These are phyloP conservation scores for Mitragyna speciosa DNA, from an alignment of 257 asterid species.

Conservation along the genomic window DNA sequence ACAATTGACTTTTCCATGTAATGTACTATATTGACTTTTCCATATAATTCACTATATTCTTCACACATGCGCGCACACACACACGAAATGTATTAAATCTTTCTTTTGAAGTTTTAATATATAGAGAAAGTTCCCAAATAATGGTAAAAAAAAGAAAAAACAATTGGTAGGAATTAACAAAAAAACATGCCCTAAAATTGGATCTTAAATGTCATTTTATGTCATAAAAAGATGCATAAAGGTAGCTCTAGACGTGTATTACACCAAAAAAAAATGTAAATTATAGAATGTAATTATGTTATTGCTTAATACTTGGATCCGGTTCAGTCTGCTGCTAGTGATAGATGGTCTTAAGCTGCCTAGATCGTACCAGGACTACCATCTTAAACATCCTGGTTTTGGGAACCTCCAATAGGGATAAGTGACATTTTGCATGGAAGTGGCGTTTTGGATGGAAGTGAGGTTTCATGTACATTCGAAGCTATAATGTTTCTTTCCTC, in stretches of 20 bases:
- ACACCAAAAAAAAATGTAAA: not conserved
- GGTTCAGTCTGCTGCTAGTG: not conserved
- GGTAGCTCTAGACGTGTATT: no score
- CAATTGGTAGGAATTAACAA: no score
- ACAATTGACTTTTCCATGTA: no score
- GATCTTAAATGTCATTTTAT: not conserved
- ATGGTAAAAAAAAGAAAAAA: no score
- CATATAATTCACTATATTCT: no score
- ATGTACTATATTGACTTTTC: no score
- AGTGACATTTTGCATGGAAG: not conserved
- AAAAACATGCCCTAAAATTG: not conserved
- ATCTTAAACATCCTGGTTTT: no score
- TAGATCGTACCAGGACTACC: not conserved
- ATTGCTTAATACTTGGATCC: not conserved
- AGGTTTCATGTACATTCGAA: not conserved
- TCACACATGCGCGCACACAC: no score
- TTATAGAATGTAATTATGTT: not conserved
- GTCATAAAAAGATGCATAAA: not conserved
- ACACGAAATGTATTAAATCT: no score
- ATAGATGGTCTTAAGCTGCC: no score
- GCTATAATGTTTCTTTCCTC: not conserved
- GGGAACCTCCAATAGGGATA: not conserved
- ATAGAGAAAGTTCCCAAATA: no score
- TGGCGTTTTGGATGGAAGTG: not conserved
- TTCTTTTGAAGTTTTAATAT: no score